Base-by-base conservation (phyloP, 805 yeast genomes). In the Saturnispora dispora region DNA sequence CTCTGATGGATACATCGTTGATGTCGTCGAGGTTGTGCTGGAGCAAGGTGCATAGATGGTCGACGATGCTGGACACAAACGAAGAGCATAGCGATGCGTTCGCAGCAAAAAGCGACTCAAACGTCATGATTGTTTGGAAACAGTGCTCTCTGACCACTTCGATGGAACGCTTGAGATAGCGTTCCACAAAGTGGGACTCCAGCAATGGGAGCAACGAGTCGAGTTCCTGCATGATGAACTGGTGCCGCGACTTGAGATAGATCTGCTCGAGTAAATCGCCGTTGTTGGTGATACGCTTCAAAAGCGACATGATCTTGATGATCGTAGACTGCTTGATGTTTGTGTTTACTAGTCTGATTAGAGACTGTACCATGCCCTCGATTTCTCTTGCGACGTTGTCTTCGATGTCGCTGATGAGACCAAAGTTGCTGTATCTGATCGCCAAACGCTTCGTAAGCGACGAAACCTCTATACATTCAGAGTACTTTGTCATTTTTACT, bases 71-170 rank as follows among this genome's bases (percentile, higher is more conserved):
- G 28, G 58, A 58, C 22, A 73, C 63, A 53, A 73, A 74, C 5
- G 71, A 67, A 25, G 69, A 65, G 4, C 42, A 40, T 7, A 76
- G 56, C 30, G 71, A 62, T 4, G 64, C 53, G 36, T 69, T 65
- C 25, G 55, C 51, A 8, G 47, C 56, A 61, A 88, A 85, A 0
- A 85, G 76, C 5, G 87, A 78, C 53, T 75, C 76, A 63, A 75
- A 84, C 2, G 83, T 78, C 51, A 85, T 77, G 2, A 88, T 71
- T 0, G 93, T 81, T 27, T 83, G 84, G 64, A 83, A 85, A 17
- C 88, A 79, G 58, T 79, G 85, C 63, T 90, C 97, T 63, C 99
- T 75, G 52, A 88, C 79, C 4, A 87, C 79, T 64, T 93, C 98
- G 37, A 91, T 76, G 57, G 79, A 83, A 56, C 95, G 72, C 58